Conservation (phyloP, 2,329 filamentous ascomycete genomes). For the Pseudogymnoascus sp. region DNA sequence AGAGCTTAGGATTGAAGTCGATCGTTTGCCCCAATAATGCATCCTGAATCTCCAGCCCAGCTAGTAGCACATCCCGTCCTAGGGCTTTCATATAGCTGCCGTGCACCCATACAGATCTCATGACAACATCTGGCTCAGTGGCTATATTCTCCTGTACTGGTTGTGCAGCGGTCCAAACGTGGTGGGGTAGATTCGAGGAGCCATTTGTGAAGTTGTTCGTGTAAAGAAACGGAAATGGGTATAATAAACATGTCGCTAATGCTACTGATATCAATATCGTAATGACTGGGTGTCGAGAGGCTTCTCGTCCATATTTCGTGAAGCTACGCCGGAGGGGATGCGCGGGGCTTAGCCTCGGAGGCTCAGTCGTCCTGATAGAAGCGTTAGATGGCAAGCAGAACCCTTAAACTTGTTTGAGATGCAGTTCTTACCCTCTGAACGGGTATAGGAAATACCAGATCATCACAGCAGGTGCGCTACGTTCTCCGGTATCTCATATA, state of each 20-base stretch:
- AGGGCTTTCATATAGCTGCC: conserved; percentile 70
- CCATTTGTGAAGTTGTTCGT: conserved; percentile 63
- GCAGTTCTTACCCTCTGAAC: conserved; percentile 57
- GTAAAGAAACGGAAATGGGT: conserved; percentile 68
- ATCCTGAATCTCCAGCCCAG: conserved; percentile 62
- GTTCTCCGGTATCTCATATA: not conserved
- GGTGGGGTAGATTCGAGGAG: conserved; percentile 63
- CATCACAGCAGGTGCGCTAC: conserved; percentile 33
- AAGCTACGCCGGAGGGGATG: conserved; percentile 60
- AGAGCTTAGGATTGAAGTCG: conserved; percentile 43
- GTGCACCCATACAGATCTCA: conserved; percentile 76
- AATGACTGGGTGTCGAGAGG: conserved; percentile 63
- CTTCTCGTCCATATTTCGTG: conserved; percentile 60
- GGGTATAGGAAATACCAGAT: conserved; percentile 74
- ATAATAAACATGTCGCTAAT: conserved; percentile 61
- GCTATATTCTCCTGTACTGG: conserved; percentile 45
- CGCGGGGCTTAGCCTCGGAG: conserved; percentile 53
- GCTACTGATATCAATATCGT: conserved; percentile 68
- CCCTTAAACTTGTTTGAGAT: not conserved
- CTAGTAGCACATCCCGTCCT: conserved; percentile 53
- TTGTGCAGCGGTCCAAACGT: conserved; percentile 72
- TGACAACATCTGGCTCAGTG: conserved; percentile 60
- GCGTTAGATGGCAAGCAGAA: conserved; percentile 14
- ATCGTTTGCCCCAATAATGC: conserved; percentile 54
- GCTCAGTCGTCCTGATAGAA: conserved; percentile 58